Percentiles rank a stretch among this genome's conserved stretches.
Evolutionary conservation across 352 stramenopile genomes (phyloP).

Genomic region (Stramenopiles sp.): DNA sequence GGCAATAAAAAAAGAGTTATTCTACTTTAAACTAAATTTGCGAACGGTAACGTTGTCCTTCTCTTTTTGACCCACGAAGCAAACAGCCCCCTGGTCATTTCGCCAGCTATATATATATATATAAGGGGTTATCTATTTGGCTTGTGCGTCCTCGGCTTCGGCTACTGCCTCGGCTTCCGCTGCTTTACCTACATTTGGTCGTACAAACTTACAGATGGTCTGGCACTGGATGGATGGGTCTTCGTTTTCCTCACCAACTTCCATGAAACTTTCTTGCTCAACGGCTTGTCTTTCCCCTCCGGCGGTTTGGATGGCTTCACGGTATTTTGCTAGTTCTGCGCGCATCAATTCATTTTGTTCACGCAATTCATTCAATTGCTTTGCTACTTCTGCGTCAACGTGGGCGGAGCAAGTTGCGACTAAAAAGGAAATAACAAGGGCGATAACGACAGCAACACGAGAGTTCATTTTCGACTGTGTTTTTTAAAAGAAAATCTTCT

Average conservation of each 20-base stretch:
- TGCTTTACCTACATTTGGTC: neutral
- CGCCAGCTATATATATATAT: no score
- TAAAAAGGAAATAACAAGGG: neutral
- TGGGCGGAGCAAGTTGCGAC: neutral
- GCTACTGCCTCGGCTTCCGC: neutral
- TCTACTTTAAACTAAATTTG: no score
- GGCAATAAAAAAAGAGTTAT: no score
- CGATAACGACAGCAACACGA: neutral
- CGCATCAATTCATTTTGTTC: constrained; percentile 3
- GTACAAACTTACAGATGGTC: neutral
- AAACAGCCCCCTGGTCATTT: no score
- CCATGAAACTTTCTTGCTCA: constrained; percentile 2
- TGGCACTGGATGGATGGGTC: neutral
- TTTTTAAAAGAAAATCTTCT: no score
- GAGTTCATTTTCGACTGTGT: neutral
- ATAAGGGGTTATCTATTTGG: no score
- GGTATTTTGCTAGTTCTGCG: neutral
- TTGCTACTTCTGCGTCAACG: neutral
- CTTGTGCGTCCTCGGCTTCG: neutral
- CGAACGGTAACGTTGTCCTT: no score
- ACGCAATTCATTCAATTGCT: neutral
- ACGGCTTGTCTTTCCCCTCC: neutral
- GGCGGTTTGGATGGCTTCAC: neutral
- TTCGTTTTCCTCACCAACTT: neutral
- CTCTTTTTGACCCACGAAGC: no score